phyloP scores from a whole-genome alignment of 1,139 yeast genomes.

The Pichiaceae sp. region DNA sequence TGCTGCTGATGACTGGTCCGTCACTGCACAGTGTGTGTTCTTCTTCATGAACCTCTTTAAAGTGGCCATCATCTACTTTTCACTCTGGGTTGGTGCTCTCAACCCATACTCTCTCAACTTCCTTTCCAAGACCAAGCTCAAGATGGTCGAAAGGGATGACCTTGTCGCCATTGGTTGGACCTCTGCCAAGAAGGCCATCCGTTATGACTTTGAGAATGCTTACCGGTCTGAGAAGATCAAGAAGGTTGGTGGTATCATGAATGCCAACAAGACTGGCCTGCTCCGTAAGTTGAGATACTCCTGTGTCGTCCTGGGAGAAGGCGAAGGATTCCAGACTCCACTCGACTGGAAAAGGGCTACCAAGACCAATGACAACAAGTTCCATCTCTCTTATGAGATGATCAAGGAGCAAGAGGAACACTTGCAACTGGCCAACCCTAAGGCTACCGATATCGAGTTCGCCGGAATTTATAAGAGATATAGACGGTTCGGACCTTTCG shows the following conservation, averaged over 20 bases:
- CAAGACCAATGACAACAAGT: slow-evolving; percentile 20
- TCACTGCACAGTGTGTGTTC: slow-evolving; percentile 55
- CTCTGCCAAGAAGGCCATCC: slow-evolving; percentile 67
- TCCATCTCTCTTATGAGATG: slow-evolving; percentile 36
- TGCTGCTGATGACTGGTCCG: slow-evolving; percentile 25
- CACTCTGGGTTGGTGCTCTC: slow-evolving; percentile 61
- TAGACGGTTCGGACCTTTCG: slow-evolving; percentile 57
- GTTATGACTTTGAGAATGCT: slow-evolving; percentile 63
- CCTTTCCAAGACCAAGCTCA: slow-evolving; percentile 27
- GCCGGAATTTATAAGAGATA: slow-evolving; percentile 43
- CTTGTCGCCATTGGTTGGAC: slow-evolving; percentile 83
- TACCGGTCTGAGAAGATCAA: slow-evolving; percentile 61
- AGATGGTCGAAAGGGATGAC: slow-evolving; percentile 35
- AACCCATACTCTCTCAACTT: slow-evolving; percentile 44
- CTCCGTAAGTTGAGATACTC: slow-evolving; percentile 45
- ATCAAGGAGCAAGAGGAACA: slow-evolving; percentile 34
- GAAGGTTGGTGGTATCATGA: slow-evolving; percentile 68
- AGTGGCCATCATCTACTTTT: slow-evolving; percentile 42
- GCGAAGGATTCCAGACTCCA: slow-evolving; percentile 80
- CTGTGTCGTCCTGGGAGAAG: slow-evolving; percentile 55
- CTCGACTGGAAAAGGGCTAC: slow-evolving; percentile 18
- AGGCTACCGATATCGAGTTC: slow-evolving; percentile 35
- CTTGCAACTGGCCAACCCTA: slow-evolving; percentile 12
- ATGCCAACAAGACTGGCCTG: slow-evolving; percentile 69
- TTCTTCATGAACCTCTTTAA: slow-evolving; percentile 68